Evolutionary conservation across 345 rosid species (phyloP).

Genomic region (Salix purpurea): DNA sequence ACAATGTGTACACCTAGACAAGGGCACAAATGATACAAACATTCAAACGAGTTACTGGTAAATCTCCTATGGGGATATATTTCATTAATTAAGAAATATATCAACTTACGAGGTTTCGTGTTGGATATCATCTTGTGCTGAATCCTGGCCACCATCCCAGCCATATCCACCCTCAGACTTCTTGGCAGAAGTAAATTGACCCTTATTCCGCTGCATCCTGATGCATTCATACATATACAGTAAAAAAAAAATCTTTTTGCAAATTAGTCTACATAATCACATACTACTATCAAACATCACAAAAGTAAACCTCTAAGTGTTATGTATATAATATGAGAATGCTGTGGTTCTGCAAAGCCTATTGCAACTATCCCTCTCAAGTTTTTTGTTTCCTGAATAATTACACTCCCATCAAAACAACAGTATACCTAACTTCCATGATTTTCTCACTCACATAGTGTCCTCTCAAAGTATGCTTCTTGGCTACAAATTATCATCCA

Average conservation of each 20-base stretch:
- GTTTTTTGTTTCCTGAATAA: no score
- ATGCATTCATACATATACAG: neutral
- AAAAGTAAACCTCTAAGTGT: no score
- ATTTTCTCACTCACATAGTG: neutral
- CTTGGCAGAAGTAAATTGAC: slow-evolving; percentile 89
- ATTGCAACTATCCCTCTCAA: no score
- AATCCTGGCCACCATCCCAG: slow-evolving; percentile 57
- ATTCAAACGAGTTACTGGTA: neutral
- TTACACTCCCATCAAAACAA: no score
- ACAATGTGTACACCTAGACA: slow-evolving; percentile 82
- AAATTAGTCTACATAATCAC: neutral
- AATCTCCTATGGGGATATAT: neutral
- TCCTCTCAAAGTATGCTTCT: neutral
- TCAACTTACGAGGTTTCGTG: slow-evolving; percentile 67
- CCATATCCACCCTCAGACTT: slow-evolving; percentile 60
- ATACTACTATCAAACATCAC: neutral
- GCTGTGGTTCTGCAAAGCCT: no score
- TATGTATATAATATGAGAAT: no score
- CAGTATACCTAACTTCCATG: no score
- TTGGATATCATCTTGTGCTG: slow-evolving; percentile 63
- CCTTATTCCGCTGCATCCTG: slow-evolving; percentile 98
- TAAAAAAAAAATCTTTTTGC: neutral
- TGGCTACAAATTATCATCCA: neutral
- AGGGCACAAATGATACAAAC: neutral
- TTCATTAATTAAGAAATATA: neutral